phyloP scores from a whole-genome alignment of 192 early-diverging fungal species.

The Funneliformis geosporum region DNA sequence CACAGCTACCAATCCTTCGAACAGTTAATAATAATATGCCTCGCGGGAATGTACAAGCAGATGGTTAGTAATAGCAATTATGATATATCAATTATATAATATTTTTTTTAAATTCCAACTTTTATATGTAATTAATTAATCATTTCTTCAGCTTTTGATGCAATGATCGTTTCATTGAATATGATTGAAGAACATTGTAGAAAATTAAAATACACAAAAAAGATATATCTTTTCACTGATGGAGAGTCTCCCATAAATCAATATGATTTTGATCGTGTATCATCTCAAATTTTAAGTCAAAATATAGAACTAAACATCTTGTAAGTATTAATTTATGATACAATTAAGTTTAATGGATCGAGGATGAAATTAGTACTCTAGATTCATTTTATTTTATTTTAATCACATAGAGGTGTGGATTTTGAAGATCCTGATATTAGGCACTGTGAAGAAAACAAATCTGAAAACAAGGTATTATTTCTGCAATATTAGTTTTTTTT shows the following conservation, averaged over 20 bases:
- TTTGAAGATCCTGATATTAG: conserved; percentile 33
- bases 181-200: conserved; percentile 58
- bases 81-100: neutral
- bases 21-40: conserved; percentile 47
- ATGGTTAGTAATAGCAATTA: conserved; percentile 46
- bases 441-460: conserved; percentile 32
- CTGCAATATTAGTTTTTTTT: conserved; percentile 1
- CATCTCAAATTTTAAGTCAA: conserved; percentile 32
- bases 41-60: conserved; percentile 49
- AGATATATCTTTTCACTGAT: conserved; percentile 67
- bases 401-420: conserved; percentile 1
- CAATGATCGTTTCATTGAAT: conserved; percentile 57
- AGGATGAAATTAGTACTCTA: no score
- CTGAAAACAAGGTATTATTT: conserved; percentile 24
- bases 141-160: conserved; percentile 59
- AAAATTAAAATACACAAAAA: conserved; percentile 67
- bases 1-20: conserved; percentile 52
- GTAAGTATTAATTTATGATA: conserved; percentile 42
- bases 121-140: neutral
- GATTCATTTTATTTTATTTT: neutral
- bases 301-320: conserved; percentile 51
- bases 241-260: conserved; percentile 51
- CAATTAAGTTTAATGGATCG: neutral
- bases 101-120: conserved; percentile 1
- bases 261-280: conserved; percentile 44